Base-by-base conservation (phyloP, 441 rosid species). In the Euphorbia schlechtendalii region DNA sequence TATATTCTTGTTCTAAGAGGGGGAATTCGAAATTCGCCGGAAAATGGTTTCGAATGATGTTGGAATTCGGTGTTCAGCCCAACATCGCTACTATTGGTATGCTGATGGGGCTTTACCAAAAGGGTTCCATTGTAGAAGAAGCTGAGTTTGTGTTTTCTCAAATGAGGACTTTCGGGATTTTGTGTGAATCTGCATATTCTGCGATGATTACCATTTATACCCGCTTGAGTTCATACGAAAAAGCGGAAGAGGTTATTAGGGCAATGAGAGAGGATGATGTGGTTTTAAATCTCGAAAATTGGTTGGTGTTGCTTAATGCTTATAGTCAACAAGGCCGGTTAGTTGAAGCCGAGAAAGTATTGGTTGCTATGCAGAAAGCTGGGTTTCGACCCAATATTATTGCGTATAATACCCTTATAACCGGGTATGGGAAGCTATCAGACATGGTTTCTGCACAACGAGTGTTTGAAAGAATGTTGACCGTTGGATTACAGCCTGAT, bases 201-300 rank as follows among this genome's bases (percentile, higher is more conserved):
- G 80, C 96, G 0, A 89, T 92, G 93, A 87, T 89, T 67, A 89
- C 93, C 0, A 84, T 92, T 53, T 92, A 85, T 67, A 87, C 93
- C 9, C 96, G 96, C 55, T 74, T 86, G 73, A 79, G 83, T 62
- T 75, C 84, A 71, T 75, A 83, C 48, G 91, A 73, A 22, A 89
- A 92, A 73, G 98, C 96, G 11, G 96, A 86, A 71, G 71, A 78
- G 67, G 79, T 92, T 54, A 86, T 92, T 67, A 62, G 70, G 36
- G 76, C 83, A 51, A 77, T 86, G 84, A 74, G 76, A 64, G 73
- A 78, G 64, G 93, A 92, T 73, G 45, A 75, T 59, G 79, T 89
- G 67, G 73, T 64, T 43, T 60, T 80, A 68, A 85, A 86, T 64
- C 58, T 80, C 68, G 90, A 87, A 78, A 89, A 89, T 75, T 92